Percentiles rank a stretch among this genome's conserved stretches.
Evolutionary conservation across 1,284 basidiomycete genomes (phyloP).

Genomic region (Pterulicium gracile): DNA sequence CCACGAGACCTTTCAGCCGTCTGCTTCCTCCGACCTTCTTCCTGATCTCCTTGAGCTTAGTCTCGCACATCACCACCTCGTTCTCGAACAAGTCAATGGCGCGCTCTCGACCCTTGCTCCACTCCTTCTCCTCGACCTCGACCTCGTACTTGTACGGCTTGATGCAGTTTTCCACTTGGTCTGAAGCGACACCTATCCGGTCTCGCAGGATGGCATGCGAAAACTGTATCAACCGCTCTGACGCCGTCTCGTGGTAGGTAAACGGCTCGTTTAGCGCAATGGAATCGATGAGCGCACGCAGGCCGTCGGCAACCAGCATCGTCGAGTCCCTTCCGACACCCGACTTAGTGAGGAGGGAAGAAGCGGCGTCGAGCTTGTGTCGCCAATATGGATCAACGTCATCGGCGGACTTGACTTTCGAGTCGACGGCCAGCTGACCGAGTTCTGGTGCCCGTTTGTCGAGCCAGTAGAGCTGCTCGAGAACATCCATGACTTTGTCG

Average conservation of each 20-base stretch:
- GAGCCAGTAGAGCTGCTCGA: slow-evolving; percentile 96
- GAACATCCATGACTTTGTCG: slow-evolving; percentile 92
- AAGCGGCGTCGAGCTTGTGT: slow-evolving; percentile 91
- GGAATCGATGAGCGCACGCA: slow-evolving; percentile 82
- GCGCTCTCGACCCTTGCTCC: slow-evolving; percentile 75
- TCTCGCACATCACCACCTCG: slow-evolving; percentile 80
- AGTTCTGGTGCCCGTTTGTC: slow-evolving; percentile 82
- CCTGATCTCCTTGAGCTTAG: slow-evolving; percentile 77
- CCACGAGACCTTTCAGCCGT: slow-evolving; percentile 68
- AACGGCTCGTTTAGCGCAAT: slow-evolving; percentile 87
- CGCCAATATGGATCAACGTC: slow-evolving; percentile 91
- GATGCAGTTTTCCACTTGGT: slow-evolving; percentile 99
- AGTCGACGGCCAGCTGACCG: slow-evolving; percentile 58
- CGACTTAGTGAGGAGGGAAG: slow-evolving; percentile 88
- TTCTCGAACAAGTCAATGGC: slow-evolving; percentile 75
- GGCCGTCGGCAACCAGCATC: slow-evolving; percentile 88
- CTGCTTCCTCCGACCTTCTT: slow-evolving; percentile 80
- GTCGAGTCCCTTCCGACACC: slow-evolving; percentile 95
- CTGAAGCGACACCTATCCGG: slow-evolving; percentile 84
- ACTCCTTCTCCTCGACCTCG: slow-evolving; percentile 84
- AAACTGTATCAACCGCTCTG: slow-evolving; percentile 85
- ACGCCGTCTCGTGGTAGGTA: slow-evolving; percentile 78
- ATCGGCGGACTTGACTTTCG: slow-evolving; percentile 51
- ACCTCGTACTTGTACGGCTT: slow-evolving; percentile 98
- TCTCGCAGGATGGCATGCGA: slow-evolving; percentile 89